Conservation (phyloP, 2,329 filamentous ascomycete genomes). For the Didymella exigua region DNA sequence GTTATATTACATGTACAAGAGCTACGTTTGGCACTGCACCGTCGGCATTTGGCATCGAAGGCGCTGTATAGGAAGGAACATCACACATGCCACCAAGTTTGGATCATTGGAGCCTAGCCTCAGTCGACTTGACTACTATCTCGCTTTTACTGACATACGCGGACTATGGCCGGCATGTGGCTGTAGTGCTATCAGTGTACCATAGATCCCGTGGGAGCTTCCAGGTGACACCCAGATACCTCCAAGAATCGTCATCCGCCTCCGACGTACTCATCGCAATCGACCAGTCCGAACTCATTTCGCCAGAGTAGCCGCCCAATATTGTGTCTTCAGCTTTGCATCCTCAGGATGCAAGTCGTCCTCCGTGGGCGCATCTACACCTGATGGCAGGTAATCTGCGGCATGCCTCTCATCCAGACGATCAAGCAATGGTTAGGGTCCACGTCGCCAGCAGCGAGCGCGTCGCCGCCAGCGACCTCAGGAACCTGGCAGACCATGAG, state of each 20-base stretch:
- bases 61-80: not conserved
- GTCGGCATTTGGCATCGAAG: not conserved
- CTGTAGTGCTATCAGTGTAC: not conserved
- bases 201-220: not conserved
- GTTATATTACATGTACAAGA: conserved; percentile 19
- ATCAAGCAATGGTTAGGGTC: not conserved
- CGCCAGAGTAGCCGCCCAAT: no score
- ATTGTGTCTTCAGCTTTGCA: no score
- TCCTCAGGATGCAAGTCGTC: no score
- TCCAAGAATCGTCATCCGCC: not conserved
- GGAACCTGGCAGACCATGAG: not conserved
- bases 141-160: not conserved
- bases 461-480: not conserved
- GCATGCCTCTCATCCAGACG: not conserved
- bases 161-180: not conserved
- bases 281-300: not conserved
- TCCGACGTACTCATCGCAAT: not conserved
- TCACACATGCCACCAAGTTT: not conserved
- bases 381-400: not conserved
- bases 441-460: not conserved
- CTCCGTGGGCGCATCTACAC: no score
- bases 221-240: not conserved
- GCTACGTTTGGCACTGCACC: not conserved
- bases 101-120: no score
- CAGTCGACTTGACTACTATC: no score